A percentile compares a stretch with the other conserved stretches of the same genome.
phyloP scores from a whole-genome alignment of 139 green algal genomes.

The Chlorella sorokiniana region DNA sequence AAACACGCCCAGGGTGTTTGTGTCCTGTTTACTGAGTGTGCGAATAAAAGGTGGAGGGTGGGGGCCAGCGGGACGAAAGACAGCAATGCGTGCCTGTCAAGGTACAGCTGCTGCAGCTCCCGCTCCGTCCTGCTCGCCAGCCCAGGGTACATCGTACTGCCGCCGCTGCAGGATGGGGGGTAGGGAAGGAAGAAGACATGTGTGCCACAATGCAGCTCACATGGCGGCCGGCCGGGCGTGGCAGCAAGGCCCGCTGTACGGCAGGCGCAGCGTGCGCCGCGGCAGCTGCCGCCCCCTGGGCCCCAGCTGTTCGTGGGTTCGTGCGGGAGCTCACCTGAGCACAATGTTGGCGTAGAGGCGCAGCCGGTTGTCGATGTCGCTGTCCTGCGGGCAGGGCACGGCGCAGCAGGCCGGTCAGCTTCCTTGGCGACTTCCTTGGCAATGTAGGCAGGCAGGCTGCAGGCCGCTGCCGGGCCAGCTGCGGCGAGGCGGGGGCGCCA shows the following conservation, averaged over 20 bases:
- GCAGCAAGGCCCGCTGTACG: too few species aligned
- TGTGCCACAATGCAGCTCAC: too few species aligned
- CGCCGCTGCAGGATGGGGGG: conserved; percentile 48
- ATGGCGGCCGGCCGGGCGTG: background rate
- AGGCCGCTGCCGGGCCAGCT: too few species aligned
- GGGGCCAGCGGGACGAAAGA: too few species aligned
- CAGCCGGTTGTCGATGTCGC: conserved; percentile 82
- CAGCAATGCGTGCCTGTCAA: conserved; percentile 54
- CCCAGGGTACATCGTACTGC: conserved; percentile 77
- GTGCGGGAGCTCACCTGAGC: conserved; percentile 54
- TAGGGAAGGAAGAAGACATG: background rate
- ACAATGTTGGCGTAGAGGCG: conserved; percentile 80
- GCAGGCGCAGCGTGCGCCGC: too few species aligned
- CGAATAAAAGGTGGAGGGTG: too few species aligned
- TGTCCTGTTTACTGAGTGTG: background rate
- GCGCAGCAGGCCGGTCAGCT: background rate
- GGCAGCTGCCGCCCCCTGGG: too few species aligned
- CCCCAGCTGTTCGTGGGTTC: too few species aligned
- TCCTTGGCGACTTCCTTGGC: too few species aligned
- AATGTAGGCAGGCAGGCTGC: too few species aligned
- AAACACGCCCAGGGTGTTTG: too few species aligned
- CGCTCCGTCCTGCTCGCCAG: conserved; percentile 71
- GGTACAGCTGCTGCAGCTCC: conserved; percentile 68
- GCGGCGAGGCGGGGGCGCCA: too few species aligned
- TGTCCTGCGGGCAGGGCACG: conserved; percentile 58